Conservation (phyloP, 495 filamentous ascomycete genomes). For the Tetracladium setigerum region DNA sequence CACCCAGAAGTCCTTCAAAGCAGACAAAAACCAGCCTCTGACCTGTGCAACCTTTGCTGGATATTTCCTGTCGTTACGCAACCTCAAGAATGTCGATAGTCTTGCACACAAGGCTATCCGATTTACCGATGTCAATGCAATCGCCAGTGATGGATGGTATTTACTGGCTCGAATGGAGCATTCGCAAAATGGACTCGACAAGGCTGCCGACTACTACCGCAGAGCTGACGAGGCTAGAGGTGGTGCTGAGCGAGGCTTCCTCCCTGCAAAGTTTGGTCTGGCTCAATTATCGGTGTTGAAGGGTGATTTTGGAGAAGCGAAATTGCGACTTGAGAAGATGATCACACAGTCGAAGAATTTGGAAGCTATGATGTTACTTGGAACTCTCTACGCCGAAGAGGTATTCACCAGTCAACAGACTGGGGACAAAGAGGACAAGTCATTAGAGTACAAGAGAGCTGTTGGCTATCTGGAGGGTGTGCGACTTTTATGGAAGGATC, state of each 20-base stretch:
- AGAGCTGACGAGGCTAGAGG: constrained; percentile 85
- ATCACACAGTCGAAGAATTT: constrained; percentile 75
- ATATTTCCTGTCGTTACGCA: constrained; percentile 77
- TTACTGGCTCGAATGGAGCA: constrained; percentile 85
- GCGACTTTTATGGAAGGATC: constrained; percentile 82
- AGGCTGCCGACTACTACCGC: constrained; percentile 73
- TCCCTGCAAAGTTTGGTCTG: constrained; percentile 87
- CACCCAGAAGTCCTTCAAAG: constrained; percentile 87
- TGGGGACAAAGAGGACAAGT: constrained; percentile 79
- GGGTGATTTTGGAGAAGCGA: constrained; percentile 81
- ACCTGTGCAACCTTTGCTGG: constrained; percentile 83
- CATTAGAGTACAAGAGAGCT: constrained; percentile 72
- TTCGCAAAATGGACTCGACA: constrained; percentile 55
- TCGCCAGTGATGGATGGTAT: constrained; percentile 97
- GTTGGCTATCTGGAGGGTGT: constrained; percentile 74
- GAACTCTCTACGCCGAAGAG: constrained; percentile 87
- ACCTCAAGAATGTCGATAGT: constrained; percentile 68
- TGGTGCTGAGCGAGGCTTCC: constrained; percentile 75
- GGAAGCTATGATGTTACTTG: constrained; percentile 88
- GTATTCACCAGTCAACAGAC: constrained; percentile 70
- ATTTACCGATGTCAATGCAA: constrained; percentile 86
- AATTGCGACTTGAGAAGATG: constrained; percentile 89
- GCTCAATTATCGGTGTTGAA: constrained; percentile 82
- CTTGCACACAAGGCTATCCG: constrained; percentile 91
- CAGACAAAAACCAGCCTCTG: constrained; percentile 88